Conservation (phyloP, 2,329 filamentous ascomycete genomes). For the Colletotrichum sp. region DNA sequence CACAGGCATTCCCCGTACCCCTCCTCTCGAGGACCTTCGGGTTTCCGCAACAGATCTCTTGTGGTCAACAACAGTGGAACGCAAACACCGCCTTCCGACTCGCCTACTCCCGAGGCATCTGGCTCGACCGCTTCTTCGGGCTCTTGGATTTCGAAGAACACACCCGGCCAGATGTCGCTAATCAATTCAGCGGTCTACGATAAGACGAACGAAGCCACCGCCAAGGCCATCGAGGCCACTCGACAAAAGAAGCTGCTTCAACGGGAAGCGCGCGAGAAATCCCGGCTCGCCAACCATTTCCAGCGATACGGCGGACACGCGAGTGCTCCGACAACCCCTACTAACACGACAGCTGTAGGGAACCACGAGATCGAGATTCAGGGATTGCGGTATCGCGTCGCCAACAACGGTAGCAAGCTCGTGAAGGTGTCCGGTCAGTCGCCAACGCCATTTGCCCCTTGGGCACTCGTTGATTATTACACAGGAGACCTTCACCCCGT, state of each 20-base stretch:
- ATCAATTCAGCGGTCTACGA: conserved; percentile 84
- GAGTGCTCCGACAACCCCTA: conserved; percentile 25
- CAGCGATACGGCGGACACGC: conserved; percentile 31
- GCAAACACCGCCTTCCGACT: conserved; percentile 28
- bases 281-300: conserved; percentile 57
- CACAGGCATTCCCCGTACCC: conserved; percentile 25
- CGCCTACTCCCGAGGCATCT: conserved; percentile 25
- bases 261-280: conserved; percentile 63
- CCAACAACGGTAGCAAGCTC: conserved; percentile 83
- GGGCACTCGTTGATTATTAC: conserved; percentile 22
- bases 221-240: conserved; percentile 75
- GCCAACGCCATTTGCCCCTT: conserved; percentile 25
- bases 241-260: conserved; percentile 60
- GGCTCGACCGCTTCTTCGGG: conserved; percentile 39
- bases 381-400: conserved; percentile 76
- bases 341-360: conserved; percentile 37
- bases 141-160: conserved; percentile 71
- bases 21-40: conserved; percentile 32
- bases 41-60: conserved; percentile 56
- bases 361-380: conserved; percentile 71
- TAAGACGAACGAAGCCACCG: conserved; percentile 71
- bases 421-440: conserved; percentile 73
- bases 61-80: conserved; percentile 59
- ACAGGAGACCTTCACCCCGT: conserved; percentile 65
- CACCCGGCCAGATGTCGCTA: conserved; percentile 79